Conservation (phyloP, 2,329 filamentous ascomycete genomes). For the Purpureocillium takamizusanense region DNA sequence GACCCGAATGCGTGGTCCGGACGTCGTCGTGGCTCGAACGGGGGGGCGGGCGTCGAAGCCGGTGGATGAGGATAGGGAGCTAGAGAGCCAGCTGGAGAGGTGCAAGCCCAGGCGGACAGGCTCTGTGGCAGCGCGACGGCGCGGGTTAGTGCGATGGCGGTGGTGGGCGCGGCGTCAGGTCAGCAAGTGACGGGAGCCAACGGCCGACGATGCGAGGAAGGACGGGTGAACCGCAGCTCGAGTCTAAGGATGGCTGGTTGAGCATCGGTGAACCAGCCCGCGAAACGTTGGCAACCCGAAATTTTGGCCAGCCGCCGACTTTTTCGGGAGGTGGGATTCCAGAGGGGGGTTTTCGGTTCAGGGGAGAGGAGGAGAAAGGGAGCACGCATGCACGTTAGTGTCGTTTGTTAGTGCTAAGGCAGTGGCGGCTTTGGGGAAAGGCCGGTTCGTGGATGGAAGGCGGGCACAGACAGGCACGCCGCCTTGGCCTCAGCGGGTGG, state of each 20-base stretch:
- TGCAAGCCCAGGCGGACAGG: no score
- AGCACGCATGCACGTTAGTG: no score
- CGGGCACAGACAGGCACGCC: no score
- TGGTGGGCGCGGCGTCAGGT: slow-evolving; percentile 4
- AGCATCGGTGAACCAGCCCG: slow-evolving; percentile 27
- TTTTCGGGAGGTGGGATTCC: slow-evolving; percentile 13
- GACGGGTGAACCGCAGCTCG: slow-evolving; percentile 23
- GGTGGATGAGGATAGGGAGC: no score
- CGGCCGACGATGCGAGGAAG: slow-evolving; percentile 12
- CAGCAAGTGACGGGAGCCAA: slow-evolving; percentile 15
- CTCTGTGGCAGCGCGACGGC: no score
- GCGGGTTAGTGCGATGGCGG: slow-evolving; percentile 1
- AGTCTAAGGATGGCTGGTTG: slow-evolving; percentile 34
- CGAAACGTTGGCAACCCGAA: slow-evolving; percentile 15
- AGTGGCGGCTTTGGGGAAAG: no score
- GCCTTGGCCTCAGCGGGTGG: no score
- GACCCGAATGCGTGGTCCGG: background rate
- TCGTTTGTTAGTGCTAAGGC: no score
- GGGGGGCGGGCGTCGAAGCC: no score
- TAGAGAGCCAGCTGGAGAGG: no score
- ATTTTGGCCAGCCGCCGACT: slow-evolving; percentile 24
- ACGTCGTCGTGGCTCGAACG: no score
- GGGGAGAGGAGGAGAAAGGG: slow-evolving; percentile 2
- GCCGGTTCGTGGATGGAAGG: no score
- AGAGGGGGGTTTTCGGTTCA: slow-evolving; percentile 4